A percentile compares a stretch with the other conserved stretches of the same genome.
Evolutionary conservation across 805 yeast species (phyloP).

Genomic region (Ogataea philodendri): DNA sequence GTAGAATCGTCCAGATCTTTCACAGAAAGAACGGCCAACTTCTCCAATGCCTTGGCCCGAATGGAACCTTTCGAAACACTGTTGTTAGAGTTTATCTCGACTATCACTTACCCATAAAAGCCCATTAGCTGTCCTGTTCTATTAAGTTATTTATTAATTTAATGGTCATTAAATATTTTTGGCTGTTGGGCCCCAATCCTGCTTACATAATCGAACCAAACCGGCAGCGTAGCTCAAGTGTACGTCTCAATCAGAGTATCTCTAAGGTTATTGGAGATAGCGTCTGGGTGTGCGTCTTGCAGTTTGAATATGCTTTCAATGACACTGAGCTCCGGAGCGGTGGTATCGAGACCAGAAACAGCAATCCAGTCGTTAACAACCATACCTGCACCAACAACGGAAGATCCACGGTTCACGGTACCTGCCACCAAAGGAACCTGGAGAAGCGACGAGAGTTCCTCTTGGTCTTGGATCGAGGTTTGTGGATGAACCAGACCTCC

Average conservation of each 20-base stretch:
- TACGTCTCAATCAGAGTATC: conserved; percentile 92
- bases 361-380: conserved; percentile 98
- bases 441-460: conserved; percentile 89
- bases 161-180: no score
- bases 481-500: conserved; percentile 99
- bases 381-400: conserved; percentile 98
- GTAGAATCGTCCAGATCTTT: conserved; percentile 19
- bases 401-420: conserved; percentile 95
- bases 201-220: conserved; percentile 15
- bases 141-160: no score
- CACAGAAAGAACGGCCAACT: conserved; percentile 36
- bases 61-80: conserved; percentile 38
- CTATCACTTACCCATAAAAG: conserved; percentile 8
- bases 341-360: conserved; percentile 94
- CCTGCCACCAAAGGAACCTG: conserved; percentile 99
- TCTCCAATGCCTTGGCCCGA: conserved; percentile 38
- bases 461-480: conserved; percentile 96
- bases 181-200: no score
- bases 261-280: conserved; percentile 80
- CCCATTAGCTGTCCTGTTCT: conserved; percentile 1
- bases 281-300: conserved; percentile 87
- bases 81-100: neutral
- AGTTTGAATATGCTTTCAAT: conserved; percentile 93
- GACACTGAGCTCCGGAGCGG: conserved; percentile 97
- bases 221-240: conserved; percentile 52